Conservation (phyloP, 1,139 yeast genomes). For the Pichia sp. region DNA sequence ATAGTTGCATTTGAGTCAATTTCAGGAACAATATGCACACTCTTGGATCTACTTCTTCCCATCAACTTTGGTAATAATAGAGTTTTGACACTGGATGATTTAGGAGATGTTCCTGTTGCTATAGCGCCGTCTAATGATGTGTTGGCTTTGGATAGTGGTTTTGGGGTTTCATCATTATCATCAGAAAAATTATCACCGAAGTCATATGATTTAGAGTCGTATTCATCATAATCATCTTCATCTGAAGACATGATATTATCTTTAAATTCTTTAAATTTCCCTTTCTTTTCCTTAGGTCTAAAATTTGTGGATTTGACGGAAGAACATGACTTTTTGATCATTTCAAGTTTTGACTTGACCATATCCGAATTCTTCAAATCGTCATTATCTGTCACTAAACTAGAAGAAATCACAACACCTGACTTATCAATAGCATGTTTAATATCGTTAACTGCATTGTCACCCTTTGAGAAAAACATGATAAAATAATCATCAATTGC, state of each 20-base stretch:
- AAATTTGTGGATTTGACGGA: slow-evolving; percentile 26
- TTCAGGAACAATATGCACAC: neutral
- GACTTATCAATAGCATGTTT: slow-evolving; percentile 28
- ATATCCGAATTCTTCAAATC: slow-evolving; percentile 21
- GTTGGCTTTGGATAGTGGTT: too few relatives aligned
- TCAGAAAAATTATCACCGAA: slow-evolving; percentile 2
- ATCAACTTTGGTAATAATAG: slow-evolving; percentile 1
- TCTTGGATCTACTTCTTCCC: slow-evolving; percentile 2
- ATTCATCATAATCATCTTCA: slow-evolving; percentile 5
- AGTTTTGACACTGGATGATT: neutral
- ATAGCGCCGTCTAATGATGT: neutral
- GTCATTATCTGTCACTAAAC: slow-evolving; percentile 21
- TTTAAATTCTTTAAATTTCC: slow-evolving; percentile 4
- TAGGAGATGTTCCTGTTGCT: neutral
- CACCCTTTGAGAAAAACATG: slow-evolving; percentile 56
- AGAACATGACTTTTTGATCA: slow-evolving; percentile 26
- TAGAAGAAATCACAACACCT: slow-evolving; percentile 25
- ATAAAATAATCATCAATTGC: slow-evolving; percentile 68
- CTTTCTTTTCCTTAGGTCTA: slow-evolving; percentile 8
- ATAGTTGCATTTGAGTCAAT: slow-evolving; percentile 2
- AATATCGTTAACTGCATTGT: slow-evolving; percentile 31
- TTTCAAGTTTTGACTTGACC: slow-evolving; percentile 26
- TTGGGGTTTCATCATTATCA: neutral
- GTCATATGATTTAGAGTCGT: neutral
- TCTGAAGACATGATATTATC: slow-evolving; percentile 14